Conservation (phyloP, 2,329 filamentous ascomycete genomes). For the Venturia oleaginea region DNA sequence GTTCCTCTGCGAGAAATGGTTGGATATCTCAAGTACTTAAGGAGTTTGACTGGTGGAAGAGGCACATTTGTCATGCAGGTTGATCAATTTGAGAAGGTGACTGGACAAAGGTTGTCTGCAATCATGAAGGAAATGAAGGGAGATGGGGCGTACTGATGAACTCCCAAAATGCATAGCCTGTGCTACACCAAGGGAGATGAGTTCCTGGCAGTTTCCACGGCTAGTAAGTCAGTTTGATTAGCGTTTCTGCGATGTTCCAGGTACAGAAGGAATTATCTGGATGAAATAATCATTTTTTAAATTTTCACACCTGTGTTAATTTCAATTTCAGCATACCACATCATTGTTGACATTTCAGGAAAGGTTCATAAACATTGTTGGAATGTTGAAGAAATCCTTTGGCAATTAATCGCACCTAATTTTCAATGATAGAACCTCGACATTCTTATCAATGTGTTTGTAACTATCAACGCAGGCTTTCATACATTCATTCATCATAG, state of each 20-base stretch:
- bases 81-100: conserved; percentile 62
- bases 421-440: no score
- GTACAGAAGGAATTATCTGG: no score
- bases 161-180: background rate
- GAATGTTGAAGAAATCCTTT: background rate
- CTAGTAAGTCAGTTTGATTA: no score
- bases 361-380: background rate
- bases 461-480: no score
- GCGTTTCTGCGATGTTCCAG: no score
- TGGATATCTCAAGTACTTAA: conserved; percentile 79
- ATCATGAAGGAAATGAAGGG: conserved; percentile 33
- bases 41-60: conserved; percentile 80
- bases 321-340: background rate
- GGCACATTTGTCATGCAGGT: conserved; percentile 69
- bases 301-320: no score
- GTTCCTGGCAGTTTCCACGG: no score
- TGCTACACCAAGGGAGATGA: no score
- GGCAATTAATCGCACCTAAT: no score
- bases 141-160: background rate
- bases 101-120: conserved; percentile 48
- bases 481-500: no score
- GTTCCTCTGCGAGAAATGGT: conserved; percentile 97
- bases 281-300: no score
- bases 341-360: background rate
- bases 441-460: no score